A percentile compares a stretch with the other conserved stretches of the same genome.
Conservation (phyloP, 2,329 filamentous ascomycete genomes). For the Ophiostoma ulmi region DNA sequence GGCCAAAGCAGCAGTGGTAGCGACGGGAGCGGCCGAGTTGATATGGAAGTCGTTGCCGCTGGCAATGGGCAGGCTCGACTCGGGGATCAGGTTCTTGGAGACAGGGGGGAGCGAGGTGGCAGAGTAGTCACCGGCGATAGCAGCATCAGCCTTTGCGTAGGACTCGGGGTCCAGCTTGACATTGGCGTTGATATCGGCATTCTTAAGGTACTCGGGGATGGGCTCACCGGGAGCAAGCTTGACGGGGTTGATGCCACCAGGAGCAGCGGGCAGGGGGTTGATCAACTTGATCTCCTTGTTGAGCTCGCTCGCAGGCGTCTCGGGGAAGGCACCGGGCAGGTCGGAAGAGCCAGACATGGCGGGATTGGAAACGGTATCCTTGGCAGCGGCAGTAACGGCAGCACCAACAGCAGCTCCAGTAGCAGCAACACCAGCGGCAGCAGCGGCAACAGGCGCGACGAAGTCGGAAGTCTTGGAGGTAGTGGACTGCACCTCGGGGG, state of each 20-base stretch:
- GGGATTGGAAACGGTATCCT: constrained; percentile 17
- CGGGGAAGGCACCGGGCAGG: constrained; percentile 41
- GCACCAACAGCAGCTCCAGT: constrained; percentile 18
- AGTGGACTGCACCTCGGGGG: neutral
- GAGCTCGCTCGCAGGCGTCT: constrained; percentile 48
- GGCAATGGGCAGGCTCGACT: constrained; percentile 70
- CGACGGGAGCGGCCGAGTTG: constrained; percentile 48
- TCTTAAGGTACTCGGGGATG: constrained; percentile 64
- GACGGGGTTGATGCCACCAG: constrained; percentile 71
- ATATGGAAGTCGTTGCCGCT: constrained; percentile 43
- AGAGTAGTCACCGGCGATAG: constrained; percentile 46
- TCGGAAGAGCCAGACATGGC: constrained; percentile 16
- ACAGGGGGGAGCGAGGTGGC: constrained; percentile 50
- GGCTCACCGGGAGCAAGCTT: constrained; percentile 72
- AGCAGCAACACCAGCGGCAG: constrained; percentile 11
- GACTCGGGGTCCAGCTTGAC: constrained; percentile 77
- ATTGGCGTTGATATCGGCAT: constrained; percentile 64
- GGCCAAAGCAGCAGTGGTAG: constrained; percentile 66
- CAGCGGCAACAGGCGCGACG: constrained; percentile 5
- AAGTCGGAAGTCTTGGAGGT: constrained; percentile 7
- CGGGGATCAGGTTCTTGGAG: constrained; percentile 65
- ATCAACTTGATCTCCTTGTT: constrained; percentile 50
- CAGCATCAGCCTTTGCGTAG: constrained; percentile 74
- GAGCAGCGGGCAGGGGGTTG: constrained; percentile 58
- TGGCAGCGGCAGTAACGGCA: constrained; percentile 20